Percentiles rank a stretch among this genome's conserved stretches.
These are phyloP conservation scores for Phytopythium aichiense DNA, from an alignment of 352 stramenopile genomes.

Conservation along the genomic window DNA sequence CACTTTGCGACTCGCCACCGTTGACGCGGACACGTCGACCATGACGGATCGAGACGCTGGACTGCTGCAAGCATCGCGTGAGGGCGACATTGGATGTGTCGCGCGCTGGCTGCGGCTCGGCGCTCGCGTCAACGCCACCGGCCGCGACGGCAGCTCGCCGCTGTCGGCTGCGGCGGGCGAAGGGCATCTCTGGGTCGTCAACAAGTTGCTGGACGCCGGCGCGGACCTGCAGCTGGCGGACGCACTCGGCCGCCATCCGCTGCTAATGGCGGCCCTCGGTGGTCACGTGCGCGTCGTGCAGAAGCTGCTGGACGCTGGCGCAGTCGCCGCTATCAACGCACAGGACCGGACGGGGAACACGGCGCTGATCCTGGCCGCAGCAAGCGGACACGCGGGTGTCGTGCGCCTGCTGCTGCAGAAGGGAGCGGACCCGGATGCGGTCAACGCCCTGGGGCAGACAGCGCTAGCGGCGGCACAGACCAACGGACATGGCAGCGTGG, in stretches of 20 bases:
- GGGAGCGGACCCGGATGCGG: neutral
- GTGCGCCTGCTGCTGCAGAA: conserved; percentile 6
- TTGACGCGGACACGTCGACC: neutral
- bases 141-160: conserved; percentile 2
- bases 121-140: neutral
- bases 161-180: neutral
- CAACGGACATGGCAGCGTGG: conserved; percentile 7
- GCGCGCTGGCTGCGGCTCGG: conserved; percentile 9
- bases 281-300: neutral
- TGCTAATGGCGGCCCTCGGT: neutral
- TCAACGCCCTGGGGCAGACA: neutral
- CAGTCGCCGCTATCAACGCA: conserved; percentile 1
- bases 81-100: conserved; percentile 4
- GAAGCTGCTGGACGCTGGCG: conserved; percentile 6
- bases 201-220: conserved; percentile 12
- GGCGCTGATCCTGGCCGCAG: conserved; percentile 2
- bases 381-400: conserved; percentile 1
- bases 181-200: conserved; percentile 8
- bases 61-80: conserved; percentile 1
- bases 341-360: neutral
- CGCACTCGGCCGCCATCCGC: conserved; percentile 4
- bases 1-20: neutral
- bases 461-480: conserved; percentile 3
- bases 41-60: neutral
- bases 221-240: conserved; percentile 8